These are phyloP conservation scores for Apostasia ramifera DNA, from an alignment of 106 monocot species.

Conservation along the genomic window DNA sequence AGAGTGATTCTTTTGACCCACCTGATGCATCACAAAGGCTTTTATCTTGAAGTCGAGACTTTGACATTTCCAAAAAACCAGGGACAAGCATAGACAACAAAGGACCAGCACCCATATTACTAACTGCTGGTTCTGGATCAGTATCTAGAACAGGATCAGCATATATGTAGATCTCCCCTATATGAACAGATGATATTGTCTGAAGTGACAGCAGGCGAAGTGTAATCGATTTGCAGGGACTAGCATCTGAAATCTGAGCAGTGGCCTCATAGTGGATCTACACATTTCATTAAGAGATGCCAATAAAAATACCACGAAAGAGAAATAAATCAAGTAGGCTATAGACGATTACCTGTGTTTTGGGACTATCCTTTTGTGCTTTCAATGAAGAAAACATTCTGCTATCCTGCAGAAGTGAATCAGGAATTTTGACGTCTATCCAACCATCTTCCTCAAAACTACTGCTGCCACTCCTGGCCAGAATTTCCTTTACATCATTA, in stretches of 20 bases:
- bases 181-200: conserved; percentile 41
- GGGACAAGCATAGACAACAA: conserved; percentile 78
- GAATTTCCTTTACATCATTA: conserved; percentile 9
- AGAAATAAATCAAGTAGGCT: conserved; percentile 1
- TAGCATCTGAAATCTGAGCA: conserved; percentile 78
- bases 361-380: conserved; percentile 8
- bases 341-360: conserved; percentile 25
- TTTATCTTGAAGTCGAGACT: conserved; percentile 25
- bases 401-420: conserved; percentile 19
- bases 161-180: conserved; percentile 84
- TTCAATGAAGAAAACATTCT: conserved; percentile 4
- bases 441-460: conserved; percentile 68
- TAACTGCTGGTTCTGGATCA: conserved; percentile 17
- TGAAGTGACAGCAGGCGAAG: conserved; percentile 81
- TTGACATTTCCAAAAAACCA: conserved; percentile 58
- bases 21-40: conserved; percentile 14
- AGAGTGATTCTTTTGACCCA: conserved; percentile 6
- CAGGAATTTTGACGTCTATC: conserved; percentile 60
- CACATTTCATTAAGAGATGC: conserved; percentile 1
- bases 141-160: conserved; percentile 61
- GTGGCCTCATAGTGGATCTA: conserved; percentile 84
- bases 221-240: conserved; percentile 61
- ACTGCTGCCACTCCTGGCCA: conserved; percentile 20
- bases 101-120: conserved; percentile 35
- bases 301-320: background rate